These are phyloP conservation scores for Boechera divaricarpa DNA, from an alignment of 345 rosid species.

Conservation along the genomic window DNA sequence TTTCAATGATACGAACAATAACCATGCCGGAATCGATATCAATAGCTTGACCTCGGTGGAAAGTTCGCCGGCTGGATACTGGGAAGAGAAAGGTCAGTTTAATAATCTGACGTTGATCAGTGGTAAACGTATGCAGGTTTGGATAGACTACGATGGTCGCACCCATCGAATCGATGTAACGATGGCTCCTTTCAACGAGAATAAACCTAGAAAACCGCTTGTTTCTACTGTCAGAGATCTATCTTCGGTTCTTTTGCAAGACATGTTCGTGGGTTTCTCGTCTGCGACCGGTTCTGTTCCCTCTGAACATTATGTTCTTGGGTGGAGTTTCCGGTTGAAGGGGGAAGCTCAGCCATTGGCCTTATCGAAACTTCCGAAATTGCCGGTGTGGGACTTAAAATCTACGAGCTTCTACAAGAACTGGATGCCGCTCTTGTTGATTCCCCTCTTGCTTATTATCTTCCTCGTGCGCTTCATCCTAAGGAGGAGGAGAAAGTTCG, in stretches of 20 bases:
- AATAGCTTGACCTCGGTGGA: not conserved
- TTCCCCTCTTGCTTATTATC: too few relatives aligned
- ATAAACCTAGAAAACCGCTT: conserved; percentile 56
- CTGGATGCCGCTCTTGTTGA: not conserved
- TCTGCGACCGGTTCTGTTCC: conserved; percentile 49
- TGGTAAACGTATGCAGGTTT: conserved; percentile 56
- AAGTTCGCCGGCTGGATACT: conserved; percentile 45
- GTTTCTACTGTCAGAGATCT: conserved; percentile 29
- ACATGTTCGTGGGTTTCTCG: conserved; percentile 67
- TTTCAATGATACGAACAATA: too few relatives aligned
- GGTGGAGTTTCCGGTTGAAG: conserved; percentile 68
- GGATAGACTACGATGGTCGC: conserved; percentile 75
- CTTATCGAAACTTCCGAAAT: conserved; percentile 56
- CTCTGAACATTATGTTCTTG: conserved; percentile 54
- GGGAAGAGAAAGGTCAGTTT: conserved; percentile 26
- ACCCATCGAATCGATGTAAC: conserved; percentile 54
- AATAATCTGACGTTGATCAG: conserved; percentile 53
- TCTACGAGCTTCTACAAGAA: conserved; percentile 17
- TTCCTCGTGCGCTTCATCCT: too few relatives aligned
- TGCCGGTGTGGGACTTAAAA: conserved; percentile 43
- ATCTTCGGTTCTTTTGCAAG: conserved; percentile 42
- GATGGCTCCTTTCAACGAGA: conserved; percentile 45
- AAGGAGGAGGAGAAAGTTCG: conserved; percentile 25
- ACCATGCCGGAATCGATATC: too few relatives aligned
- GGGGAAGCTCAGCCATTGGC: conserved; percentile 51